Evolutionary conservation across 2,329 filamentous ascomycete genomes (phyloP), one percentile per base, ranked within the genome.

Genomic region (Colletotrichum spaethianum): DNA sequence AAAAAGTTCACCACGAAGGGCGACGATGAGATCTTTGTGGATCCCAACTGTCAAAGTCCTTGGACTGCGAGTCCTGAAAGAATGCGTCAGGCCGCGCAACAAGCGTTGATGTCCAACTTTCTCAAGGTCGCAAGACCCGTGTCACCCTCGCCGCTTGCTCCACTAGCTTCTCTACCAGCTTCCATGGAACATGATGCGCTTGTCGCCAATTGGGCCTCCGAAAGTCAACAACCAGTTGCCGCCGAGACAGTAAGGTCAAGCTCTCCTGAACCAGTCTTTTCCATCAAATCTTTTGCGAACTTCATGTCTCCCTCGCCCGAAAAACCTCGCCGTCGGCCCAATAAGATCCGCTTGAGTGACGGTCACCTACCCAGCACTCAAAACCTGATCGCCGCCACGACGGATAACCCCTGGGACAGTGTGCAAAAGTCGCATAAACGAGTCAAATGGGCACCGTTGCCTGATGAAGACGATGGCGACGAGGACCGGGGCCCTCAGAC

Each of bases 241-340:
- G 31, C 77, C 2, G 75, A 76, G 38, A 78, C 74, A 23, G 76
- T 79, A 28, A 75, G 78, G 69, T 75, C 82, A 40, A 79, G 80
- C 2, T 86, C 85, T 0, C 84, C 86, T 7, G 85, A 88, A 61
- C 82, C 85, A 18, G 83, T 83, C 5, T 81, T 88, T 38, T 85
- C 84, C 0, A 81, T 88, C 75, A 88, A 86, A 73, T 83, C 87
- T 0, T 89, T 90, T 75, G 83, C 86, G 1, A 83, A 84, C 1
- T 89, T 89, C 76, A 84, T 87, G 75, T 86, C 86, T 0, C 84
- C 86, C 0, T 87, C 87, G 0, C 85, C 87, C 1, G 80, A 83
- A 50, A 80, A 75, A n/a, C 74, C 73, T 18, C 73, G 76, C 36
- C 74, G 72, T 3, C 62, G 23, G 18, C 23, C 33, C 55, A 69